These are phyloP conservation scores for Fusarium sp. DNA, from an alignment of 2,329 filamentous ascomycete species.

Conservation along the genomic window DNA sequence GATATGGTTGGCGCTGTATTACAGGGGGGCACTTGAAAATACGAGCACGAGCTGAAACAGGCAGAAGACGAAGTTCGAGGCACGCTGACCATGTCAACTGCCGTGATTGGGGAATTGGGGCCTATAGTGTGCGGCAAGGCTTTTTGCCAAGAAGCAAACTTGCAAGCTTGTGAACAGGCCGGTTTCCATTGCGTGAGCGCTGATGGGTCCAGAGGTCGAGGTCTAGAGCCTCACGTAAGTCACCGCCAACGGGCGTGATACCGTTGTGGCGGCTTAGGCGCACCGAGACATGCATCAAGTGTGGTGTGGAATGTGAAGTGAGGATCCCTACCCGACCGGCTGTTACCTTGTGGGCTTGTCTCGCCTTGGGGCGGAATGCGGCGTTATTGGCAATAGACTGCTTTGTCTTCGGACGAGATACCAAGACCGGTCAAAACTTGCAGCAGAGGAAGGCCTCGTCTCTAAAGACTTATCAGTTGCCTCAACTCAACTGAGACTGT, in stretches of 20 bases:
- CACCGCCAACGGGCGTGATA: background rate
- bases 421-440: background rate
- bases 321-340: background rate
- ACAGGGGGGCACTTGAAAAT: background rate
- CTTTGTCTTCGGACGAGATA: background rate
- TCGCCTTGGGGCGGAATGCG: background rate
- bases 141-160: background rate
- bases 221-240: background rate
- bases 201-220: background rate
- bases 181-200: background rate
- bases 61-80: background rate
- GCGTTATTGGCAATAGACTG: background rate
- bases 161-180: background rate
- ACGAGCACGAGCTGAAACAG: background rate
- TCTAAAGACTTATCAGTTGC: background rate
- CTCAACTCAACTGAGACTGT: background rate
- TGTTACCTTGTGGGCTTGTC: background rate
- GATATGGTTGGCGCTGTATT: background rate
- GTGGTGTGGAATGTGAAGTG: background rate
- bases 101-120: background rate
- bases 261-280: background rate
- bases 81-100: background rate
- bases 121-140: background rate
- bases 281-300: background rate
- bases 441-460: background rate